Evolutionary conservation across 768 basidiomycete species (phyloP).

Genomic region (Tulasnella sp.): DNA sequence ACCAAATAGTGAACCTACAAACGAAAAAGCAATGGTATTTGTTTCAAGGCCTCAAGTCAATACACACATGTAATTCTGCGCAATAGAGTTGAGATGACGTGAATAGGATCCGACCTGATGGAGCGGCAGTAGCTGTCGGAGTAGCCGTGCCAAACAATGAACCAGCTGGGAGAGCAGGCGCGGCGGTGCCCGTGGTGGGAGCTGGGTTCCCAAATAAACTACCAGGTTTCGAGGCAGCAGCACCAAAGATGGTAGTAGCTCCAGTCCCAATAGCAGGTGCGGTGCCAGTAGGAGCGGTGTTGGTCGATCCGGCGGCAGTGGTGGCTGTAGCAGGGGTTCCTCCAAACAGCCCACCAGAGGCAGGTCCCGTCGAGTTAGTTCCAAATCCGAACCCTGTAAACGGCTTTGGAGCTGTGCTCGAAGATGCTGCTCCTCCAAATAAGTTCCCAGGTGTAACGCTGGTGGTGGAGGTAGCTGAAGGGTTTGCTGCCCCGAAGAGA

Average conservation of each 20-base stretch:
- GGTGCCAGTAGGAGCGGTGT: neutral
- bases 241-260: conserved; percentile 10
- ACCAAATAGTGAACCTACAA: neutral
- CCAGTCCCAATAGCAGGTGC: conserved; percentile 11
- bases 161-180: neutral
- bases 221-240: conserved; percentile 9
- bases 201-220: conserved; percentile 5
- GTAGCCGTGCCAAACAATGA: conserved; percentile 13
- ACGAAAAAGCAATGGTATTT: neutral
- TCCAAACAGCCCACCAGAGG: conserved; percentile 18
- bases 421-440: conserved; percentile 65
- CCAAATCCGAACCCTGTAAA: conserved; percentile 15
- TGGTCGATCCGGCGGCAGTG: conserved; percentile 10
- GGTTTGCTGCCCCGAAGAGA: conserved; percentile 50
- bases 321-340: conserved; percentile 20
- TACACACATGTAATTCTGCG: neutral
- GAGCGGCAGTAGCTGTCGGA: neutral
- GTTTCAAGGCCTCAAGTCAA: neutral
- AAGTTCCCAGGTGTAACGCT: conserved; percentile 55
- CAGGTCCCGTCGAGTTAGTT: conserved; percentile 6
- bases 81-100: neutral
- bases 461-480: conserved; percentile 35
- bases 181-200: neutral
- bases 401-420: conserved; percentile 30
- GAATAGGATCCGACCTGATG: conserved; percentile 9